Evolutionary conservation across 2,329 filamentous ascomycete genomes (phyloP).

Genomic region (Xylariomycetidae sp.): DNA sequence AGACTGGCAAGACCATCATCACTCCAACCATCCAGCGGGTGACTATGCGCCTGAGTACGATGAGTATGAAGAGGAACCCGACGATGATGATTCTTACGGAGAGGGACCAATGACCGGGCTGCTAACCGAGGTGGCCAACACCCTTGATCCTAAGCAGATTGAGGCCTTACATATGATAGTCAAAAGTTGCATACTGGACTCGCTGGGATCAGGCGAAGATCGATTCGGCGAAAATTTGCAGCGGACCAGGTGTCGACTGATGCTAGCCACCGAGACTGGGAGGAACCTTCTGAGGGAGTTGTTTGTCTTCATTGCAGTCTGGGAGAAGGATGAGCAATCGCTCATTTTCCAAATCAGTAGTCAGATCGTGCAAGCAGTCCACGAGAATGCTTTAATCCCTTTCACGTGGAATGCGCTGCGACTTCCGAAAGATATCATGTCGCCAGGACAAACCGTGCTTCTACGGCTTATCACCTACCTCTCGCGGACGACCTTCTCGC

Average conservation of each 20-base stretch:
- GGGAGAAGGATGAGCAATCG: constrained; percentile 90
- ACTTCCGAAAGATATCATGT: constrained; percentile 94
- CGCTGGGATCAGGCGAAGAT: constrained; percentile 65
- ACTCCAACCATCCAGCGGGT: constrained; percentile 36
- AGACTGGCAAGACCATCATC: constrained; percentile 29
- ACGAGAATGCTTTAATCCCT: constrained; percentile 83
- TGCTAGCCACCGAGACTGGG: constrained; percentile 85
- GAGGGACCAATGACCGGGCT: constrained; percentile 78
- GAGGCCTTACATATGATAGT: constrained; percentile 97
- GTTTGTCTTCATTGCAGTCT: constrained; percentile 92
- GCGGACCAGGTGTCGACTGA: constrained; percentile 82
- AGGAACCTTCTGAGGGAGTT: constrained; percentile 85
- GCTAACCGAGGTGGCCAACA: constrained; percentile 89
- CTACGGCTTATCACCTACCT: constrained; percentile 88
- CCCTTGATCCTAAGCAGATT: constrained; percentile 90
- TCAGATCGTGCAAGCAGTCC: constrained; percentile 89
- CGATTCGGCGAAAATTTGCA: constrained; percentile 76
- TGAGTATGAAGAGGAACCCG: constrained; percentile 44
- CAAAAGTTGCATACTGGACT: constrained; percentile 88
- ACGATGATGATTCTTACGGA: constrained; percentile 73
- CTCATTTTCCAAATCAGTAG: constrained; percentile 96
- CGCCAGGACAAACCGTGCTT: constrained; percentile 88
- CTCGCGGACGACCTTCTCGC: constrained; percentile 57
- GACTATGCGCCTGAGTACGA: constrained; percentile 41
- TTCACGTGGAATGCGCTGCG: constrained; percentile 89